Evolutionary conservation across 768 basidiomycete genomes (phyloP).

Genomic region (Lentinus tigrinus): DNA sequence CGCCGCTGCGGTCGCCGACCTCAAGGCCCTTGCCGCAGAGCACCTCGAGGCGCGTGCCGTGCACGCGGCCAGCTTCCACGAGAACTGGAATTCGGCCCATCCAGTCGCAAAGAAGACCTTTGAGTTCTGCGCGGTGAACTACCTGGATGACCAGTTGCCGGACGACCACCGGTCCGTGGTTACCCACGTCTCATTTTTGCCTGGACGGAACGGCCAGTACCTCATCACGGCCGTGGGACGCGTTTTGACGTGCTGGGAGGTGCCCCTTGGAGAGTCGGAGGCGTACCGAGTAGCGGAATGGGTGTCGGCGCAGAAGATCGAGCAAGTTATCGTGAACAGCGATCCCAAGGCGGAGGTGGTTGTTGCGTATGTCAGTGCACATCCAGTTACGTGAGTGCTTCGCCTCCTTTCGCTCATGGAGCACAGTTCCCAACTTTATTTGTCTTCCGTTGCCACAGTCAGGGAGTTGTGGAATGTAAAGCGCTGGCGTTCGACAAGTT

Average conservation of each 20-base stretch:
- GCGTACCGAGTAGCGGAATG: conserved; percentile 33
- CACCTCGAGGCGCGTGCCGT: conserved; percentile 35
- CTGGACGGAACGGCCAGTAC: conserved; percentile 31
- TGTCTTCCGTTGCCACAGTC: neutral
- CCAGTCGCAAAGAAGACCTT: conserved; percentile 24
- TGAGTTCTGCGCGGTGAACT: conserved; percentile 24
- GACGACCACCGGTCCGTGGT: conserved; percentile 17
- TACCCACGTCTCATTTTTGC: conserved; percentile 30
- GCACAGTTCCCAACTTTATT: too few species aligned
- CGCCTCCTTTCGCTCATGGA: neutral
- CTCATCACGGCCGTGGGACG: conserved; percentile 28
- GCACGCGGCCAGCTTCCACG: conserved; percentile 34
- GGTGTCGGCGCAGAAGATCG: conserved; percentile 17
- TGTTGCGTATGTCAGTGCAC: conserved; percentile 23
- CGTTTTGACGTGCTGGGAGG: conserved; percentile 35
- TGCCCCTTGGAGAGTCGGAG: conserved; percentile 32
- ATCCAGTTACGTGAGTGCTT: conserved; percentile 17
- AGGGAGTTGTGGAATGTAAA: conserved; percentile 11
- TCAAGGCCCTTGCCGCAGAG: conserved; percentile 29
- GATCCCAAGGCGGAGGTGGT: conserved; percentile 25
- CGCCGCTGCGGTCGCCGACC: conserved; percentile 24
- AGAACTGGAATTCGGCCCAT: conserved; percentile 32
- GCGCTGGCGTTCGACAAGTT: conserved; percentile 32
- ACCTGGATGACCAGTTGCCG: conserved; percentile 10
- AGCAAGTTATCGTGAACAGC: conserved; percentile 30